Evolutionary conservation across 495 filamentous ascomycete genomes (phyloP).

Genomic region (Pseudomonodictys pantanalensis): DNA sequence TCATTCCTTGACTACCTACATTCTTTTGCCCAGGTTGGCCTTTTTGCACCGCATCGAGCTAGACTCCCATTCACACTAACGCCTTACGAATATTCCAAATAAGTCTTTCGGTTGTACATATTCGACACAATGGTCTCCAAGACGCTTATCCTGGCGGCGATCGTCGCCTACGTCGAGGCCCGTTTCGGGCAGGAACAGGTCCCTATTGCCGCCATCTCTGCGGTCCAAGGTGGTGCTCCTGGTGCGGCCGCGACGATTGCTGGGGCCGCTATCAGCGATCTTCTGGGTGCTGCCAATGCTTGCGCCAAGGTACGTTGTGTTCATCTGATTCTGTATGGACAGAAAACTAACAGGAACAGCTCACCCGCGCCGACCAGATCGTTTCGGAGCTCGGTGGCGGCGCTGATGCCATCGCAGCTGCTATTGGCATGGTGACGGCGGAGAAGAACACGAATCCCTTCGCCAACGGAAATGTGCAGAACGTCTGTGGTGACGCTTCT

Average conservation of each 20-base stretch:
- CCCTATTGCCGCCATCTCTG: slow-evolving; percentile 46
- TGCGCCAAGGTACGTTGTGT: slow-evolving; percentile 50
- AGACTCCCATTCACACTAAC: slow-evolving; percentile 41
- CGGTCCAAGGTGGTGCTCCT: slow-evolving; percentile 49
- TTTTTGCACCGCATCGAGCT: slow-evolving; percentile 35
- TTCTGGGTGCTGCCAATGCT: slow-evolving; percentile 57
- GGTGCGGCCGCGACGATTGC: slow-evolving; percentile 56
- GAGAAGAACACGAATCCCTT: slow-evolving; percentile 70
- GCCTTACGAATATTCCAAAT: slow-evolving; percentile 29
- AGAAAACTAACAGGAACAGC: slow-evolving; percentile 39
- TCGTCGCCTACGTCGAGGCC: slow-evolving; percentile 51
- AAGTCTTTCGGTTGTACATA: slow-evolving; percentile 29
- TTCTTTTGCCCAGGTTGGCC: slow-evolving; percentile 43
- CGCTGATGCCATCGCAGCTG: slow-evolving; percentile 53
- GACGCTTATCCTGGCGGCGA: slow-evolving; percentile 39
- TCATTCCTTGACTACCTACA: slow-evolving; percentile 20
- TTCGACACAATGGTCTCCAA: slow-evolving; percentile 50
- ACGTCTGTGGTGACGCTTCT: slow-evolving; percentile 54
- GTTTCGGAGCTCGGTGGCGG: slow-evolving; percentile 53
- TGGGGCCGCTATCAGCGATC: slow-evolving; percentile 49
- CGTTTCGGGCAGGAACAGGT: slow-evolving; percentile 53
- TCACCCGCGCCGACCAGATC: slow-evolving; percentile 57
- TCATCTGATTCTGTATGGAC: neutral
- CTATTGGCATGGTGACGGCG: slow-evolving; percentile 58
- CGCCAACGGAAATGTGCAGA: slow-evolving; percentile 48